phyloP scores from a whole-genome alignment of 1,284 basidiomycete genomes.

The Ganoderma meredithae region DNA sequence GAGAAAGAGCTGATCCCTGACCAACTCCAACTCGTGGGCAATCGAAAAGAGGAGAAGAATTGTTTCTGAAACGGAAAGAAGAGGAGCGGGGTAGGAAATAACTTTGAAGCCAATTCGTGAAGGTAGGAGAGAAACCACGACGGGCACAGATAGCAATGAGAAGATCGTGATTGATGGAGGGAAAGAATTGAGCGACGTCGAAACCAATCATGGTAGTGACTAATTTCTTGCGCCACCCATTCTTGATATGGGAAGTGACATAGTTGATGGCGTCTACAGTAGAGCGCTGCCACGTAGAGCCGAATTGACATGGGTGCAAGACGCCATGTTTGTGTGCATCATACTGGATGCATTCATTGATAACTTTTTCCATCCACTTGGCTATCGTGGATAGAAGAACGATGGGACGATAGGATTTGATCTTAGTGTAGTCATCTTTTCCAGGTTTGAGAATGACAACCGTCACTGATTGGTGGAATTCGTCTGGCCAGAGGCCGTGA shows the following conservation, averaged over 20 bases:
- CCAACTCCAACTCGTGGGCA: slow-evolving; percentile 12
- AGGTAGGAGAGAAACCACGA: slow-evolving; percentile 6
- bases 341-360: neutral
- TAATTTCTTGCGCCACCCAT: neutral
- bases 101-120: slow-evolving; percentile 7
- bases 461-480: neutral
- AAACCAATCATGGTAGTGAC: neutral
- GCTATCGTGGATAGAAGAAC: neutral
- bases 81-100: slow-evolving; percentile 13
- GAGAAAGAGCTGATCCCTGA: slow-evolving; percentile 29
- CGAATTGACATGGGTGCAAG: neutral
- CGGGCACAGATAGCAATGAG: slow-evolving; percentile 5
- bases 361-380: neutral
- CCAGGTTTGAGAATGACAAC: neutral
- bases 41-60: neutral
- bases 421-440: neutral
- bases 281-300: neutral
- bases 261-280: neutral
- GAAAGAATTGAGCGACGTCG: slow-evolving; percentile 7
- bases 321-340: neutral
- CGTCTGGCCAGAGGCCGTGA: neutral
- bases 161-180: neutral
- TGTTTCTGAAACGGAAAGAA: slow-evolving; percentile 14
- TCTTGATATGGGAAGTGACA: neutral
- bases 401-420: neutral